Conservation (phyloP, 352 stramenopile genomes). For the Globisporangium middletonii region DNA sequence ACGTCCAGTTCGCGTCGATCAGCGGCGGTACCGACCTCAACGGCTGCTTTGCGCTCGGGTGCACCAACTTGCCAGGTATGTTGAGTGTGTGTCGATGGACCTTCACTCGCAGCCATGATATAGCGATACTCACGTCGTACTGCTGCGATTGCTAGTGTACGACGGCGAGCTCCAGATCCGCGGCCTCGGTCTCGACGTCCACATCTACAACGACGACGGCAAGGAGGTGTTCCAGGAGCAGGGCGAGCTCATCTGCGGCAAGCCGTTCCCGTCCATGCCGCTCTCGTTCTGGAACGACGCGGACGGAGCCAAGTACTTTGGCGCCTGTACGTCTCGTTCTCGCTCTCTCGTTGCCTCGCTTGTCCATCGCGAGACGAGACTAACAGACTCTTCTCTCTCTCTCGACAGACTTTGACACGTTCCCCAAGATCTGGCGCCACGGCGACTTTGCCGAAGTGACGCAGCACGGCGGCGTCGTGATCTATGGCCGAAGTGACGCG, state of each 20-base stretch:
- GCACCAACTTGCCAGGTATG: slow-evolving; percentile 61
- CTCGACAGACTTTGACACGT: slow-evolving; percentile 65
- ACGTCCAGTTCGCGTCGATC: slow-evolving; percentile 80
- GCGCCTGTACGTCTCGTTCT: slow-evolving; percentile 46
- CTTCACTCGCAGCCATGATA: background rate
- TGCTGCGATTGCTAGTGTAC: slow-evolving; percentile 24
- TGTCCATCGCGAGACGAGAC: too few relatives aligned
- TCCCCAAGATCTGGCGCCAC: slow-evolving; percentile 71
- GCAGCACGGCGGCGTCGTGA: slow-evolving; percentile 51
- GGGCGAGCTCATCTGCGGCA: slow-evolving; percentile 61
- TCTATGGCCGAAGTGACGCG: slow-evolving; percentile 73
- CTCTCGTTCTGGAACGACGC: slow-evolving; percentile 76
- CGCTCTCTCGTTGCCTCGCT: background rate
- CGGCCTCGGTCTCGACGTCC: slow-evolving; percentile 73
- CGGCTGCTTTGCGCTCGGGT: slow-evolving; percentile 70
- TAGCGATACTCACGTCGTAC: background rate
- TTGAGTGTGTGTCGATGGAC: slow-evolving; percentile 3
- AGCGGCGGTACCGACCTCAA: slow-evolving; percentile 83
- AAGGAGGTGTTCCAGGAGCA: slow-evolving; percentile 41
- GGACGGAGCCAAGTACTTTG: slow-evolving; percentile 69
- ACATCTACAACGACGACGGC: slow-evolving; percentile 61
- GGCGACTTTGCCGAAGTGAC: slow-evolving; percentile 78
- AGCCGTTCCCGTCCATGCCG: slow-evolving; percentile 84
- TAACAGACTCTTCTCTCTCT: background rate
- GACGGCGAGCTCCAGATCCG: slow-evolving; percentile 78